Evolutionary conservation across 164 flowering plant genomes (phyloP).

Genomic region (Hamamelis virginiana): DNA sequence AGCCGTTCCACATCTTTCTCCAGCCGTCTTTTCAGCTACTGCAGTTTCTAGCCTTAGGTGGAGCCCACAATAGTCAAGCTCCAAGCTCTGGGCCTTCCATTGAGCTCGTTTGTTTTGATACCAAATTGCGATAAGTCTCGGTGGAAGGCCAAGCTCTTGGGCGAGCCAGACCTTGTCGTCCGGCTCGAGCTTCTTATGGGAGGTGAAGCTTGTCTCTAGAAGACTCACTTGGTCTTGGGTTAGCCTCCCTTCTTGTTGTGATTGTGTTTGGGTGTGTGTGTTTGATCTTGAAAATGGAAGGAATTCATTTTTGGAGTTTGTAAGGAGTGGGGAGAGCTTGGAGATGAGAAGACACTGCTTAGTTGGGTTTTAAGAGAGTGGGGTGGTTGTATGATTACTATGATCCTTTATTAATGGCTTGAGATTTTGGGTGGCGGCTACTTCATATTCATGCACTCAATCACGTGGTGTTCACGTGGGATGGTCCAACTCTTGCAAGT

Average conservation of each 20-base stretch:
- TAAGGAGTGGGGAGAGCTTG: not conserved
- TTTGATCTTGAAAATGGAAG: constrained; percentile 22
- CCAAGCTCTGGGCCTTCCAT: constrained; percentile 34
- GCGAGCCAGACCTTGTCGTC: constrained; percentile 36
- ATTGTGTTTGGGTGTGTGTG: constrained; percentile 23
- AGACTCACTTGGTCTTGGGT: constrained; percentile 30
- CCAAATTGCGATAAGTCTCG: constrained; percentile 45
- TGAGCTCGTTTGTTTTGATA: constrained; percentile 44
- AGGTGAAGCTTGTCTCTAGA: constrained; percentile 34
- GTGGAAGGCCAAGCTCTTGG: constrained; percentile 27
- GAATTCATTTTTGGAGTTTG: constrained; percentile 9
- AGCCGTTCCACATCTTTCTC: constrained; percentile 40
- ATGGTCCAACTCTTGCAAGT: too few species aligned
- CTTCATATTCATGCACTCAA: too few species aligned
- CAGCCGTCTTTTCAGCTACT: constrained; percentile 33
- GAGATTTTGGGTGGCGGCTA: too few species aligned
- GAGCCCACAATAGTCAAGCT: constrained; percentile 29
- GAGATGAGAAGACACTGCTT: too few species aligned
- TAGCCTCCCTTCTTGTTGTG: constrained; percentile 34
- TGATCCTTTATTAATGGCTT: too few species aligned
- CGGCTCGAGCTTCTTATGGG: constrained; percentile 35
- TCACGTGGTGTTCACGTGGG: too few species aligned
- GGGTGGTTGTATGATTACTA: too few species aligned
- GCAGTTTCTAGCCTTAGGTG: constrained; percentile 31
- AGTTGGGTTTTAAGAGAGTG: too few species aligned